Conservation (phyloP, 257 asterid genomes). For the Fraxinus pennsylvanica region DNA sequence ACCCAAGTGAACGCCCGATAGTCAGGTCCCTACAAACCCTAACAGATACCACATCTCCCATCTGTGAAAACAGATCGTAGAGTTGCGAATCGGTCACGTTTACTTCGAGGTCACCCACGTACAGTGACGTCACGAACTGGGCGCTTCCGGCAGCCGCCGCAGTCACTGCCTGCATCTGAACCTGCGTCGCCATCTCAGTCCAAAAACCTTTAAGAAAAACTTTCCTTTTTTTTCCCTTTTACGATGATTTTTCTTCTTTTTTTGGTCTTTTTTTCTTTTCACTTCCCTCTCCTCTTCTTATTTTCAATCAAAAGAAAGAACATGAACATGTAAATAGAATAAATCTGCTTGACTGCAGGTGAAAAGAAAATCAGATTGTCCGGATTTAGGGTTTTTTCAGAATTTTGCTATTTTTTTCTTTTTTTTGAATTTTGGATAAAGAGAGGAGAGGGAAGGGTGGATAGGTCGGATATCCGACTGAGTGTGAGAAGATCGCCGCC, state of each 20-base stretch:
- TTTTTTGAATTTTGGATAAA: constrained; percentile 23
- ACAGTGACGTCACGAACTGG: constrained; percentile 78
- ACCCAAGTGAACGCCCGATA: constrained; percentile 74
- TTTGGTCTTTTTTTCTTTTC: constrained; percentile 33
- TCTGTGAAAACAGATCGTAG: constrained; percentile 80
- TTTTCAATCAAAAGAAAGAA: constrained; percentile 35
- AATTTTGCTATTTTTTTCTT: constrained; percentile 29
- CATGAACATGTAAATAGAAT: constrained; percentile 13
- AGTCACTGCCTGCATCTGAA: constrained; percentile 60
- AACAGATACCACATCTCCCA: constrained; percentile 89
- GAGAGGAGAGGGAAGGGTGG: constrained; percentile 58
- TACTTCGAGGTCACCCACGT: constrained; percentile 84
- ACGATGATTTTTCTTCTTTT: constrained; percentile 36
- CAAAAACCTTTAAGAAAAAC: constrained; percentile 10
- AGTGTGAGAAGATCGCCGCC: constrained; percentile 40
- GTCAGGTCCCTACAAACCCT: constrained; percentile 90
- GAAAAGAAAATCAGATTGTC: constrained; percentile 35
- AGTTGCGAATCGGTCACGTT: constrained; percentile 82
- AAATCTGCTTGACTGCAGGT: constrained; percentile 24
- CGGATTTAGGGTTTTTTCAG: constrained; percentile 15
- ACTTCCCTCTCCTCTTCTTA: constrained; percentile 97
- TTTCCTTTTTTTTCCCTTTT: constrained; percentile 24
- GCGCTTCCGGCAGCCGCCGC: constrained; percentile 42
- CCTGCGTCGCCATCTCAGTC: constrained; percentile 73
- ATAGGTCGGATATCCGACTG: constrained; percentile 51